phyloP scores from a whole-genome alignment of 1,284 basidiomycete genomes.

The Sphaerobolus stellatus region DNA sequence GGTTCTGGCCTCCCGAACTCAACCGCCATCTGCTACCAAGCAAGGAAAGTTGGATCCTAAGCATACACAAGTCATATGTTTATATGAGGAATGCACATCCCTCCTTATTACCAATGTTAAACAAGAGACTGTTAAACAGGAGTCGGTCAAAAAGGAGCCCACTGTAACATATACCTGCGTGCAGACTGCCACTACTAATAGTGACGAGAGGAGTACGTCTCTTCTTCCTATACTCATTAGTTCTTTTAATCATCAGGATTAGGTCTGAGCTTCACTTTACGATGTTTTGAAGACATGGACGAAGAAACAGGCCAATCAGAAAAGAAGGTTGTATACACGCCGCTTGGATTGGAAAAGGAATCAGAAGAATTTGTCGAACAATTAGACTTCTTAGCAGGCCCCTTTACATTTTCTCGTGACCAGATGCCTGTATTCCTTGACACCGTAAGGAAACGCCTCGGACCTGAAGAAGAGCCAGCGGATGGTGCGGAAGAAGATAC shows the following conservation, averaged over 20 bases:
- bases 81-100: conserved; percentile 64
- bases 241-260: not conserved
- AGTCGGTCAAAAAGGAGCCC: too few species aligned
- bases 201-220: conserved; percentile 39
- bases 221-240: conserved; percentile 3
- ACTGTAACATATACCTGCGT: conserved; percentile 32
- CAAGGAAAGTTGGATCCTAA: conserved; percentile 45
- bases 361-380: conserved; percentile 48
- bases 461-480: conserved; percentile 47
- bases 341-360: conserved; percentile 63
- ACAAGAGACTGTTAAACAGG: conserved; percentile 30
- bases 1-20: conserved; percentile 41
- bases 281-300: conserved; percentile 42
- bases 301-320: conserved; percentile 29
- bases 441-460: conserved; percentile 36
- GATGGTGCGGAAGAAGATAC: conserved; percentile 31
- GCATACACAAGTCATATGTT: conserved; percentile 47
- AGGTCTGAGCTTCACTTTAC: conserved; percentile 63
- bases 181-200: conserved; percentile 33
- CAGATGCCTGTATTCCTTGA: conserved; percentile 66
- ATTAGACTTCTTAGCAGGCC: conserved; percentile 57
- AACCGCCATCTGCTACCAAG: conserved; percentile 30
- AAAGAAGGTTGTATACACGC: conserved; percentile 54
- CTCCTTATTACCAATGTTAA: conserved; percentile 53
- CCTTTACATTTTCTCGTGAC: conserved; percentile 65